phyloP scores from a whole-genome alignment of 768 basidiomycete species.

The Russula dissimulans region DNA sequence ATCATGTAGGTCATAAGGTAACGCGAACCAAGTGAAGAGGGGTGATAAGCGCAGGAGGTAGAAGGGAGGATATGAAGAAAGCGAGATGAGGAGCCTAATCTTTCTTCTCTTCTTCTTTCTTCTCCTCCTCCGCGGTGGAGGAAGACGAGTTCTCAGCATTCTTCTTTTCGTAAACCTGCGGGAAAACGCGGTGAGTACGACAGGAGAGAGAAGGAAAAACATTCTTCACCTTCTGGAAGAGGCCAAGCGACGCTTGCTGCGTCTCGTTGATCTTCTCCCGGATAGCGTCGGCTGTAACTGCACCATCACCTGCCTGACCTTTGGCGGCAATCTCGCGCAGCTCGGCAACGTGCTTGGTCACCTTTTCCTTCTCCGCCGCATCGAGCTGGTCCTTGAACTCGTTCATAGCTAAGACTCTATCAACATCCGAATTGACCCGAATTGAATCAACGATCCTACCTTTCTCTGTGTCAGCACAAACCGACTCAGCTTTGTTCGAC shows the following conservation, averaged over 20 bases:
- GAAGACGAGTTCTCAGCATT: slow-evolving; percentile 51
- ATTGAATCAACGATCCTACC: slow-evolving; percentile 33
- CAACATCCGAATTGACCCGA: background rate
- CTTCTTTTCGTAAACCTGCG: slow-evolving; percentile 76
- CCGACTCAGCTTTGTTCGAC: slow-evolving; percentile 92
- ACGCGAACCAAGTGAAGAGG: background rate
- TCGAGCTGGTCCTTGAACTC: slow-evolving; percentile 99
- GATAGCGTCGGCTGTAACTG: slow-evolving; percentile 77
- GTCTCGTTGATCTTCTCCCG: slow-evolving; percentile 90
- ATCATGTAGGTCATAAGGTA: slow-evolving; percentile 11
- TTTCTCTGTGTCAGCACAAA: slow-evolving; percentile 93
- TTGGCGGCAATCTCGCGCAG: slow-evolving; percentile 84
- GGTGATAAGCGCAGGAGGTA: background rate
- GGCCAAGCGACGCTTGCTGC: slow-evolving; percentile 87
- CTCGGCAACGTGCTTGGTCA: slow-evolving; percentile 75
- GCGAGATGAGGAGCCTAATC: slow-evolving; percentile 39
- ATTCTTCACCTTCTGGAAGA: slow-evolving; percentile 79
- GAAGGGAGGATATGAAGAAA: background rate
- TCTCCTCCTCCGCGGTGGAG: slow-evolving; percentile 28
- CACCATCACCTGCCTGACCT: slow-evolving; percentile 79
- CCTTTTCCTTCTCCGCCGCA: slow-evolving; percentile 87
- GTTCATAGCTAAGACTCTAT: slow-evolving; percentile 55
- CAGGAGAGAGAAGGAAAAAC: too few species aligned
- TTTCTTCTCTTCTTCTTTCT: slow-evolving; percentile 69
- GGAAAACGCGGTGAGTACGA: background rate